Evolutionary conservation across 192 early-diverging fungal species (phyloP), one percentile per base, ranked within the genome.

Genomic region (Coemansia sp.): DNA sequence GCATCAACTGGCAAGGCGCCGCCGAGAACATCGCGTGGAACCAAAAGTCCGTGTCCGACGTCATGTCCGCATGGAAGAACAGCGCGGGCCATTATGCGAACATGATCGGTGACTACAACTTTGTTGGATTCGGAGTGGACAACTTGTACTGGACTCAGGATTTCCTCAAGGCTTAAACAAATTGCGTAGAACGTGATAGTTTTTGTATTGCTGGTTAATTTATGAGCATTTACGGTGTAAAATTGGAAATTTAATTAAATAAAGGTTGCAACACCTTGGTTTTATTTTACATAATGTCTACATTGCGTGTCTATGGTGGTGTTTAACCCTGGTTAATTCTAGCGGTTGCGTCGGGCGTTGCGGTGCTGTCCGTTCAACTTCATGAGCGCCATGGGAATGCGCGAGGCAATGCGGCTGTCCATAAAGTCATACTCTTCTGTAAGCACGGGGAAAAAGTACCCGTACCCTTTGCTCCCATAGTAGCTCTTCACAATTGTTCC

Each of bases 11-110:
- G 69, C 59, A 50, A 5, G 68, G 41, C 27, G 72, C 70, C 5
- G 82, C 74, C 12, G 84, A 85, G 68, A 85, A 85, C 64, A 68
- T 85, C 23, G 84, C 84, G 17, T 65, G 60, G 60, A 80, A 80
- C 35, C 68, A 69, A 64, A 37, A 59, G 45, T 61, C 71, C 2
- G 49, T 68, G 19, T 67, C 62, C 12, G 56, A 67, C 38, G 84
- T 75, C 11, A 75, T 82, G 75, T 11, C 77, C 37, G 65, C 55
- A 21, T 71, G 64, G 64, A 75, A 85, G 69, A 61, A 77, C 49
- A 84, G 82, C 67, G 49, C 80, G 10, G 71, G 77, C 7, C 85
- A 86, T 50, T 65, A 73, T 11, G 83, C 69, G 26, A 86, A 86
- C 68, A 83, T 86, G 60, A 26, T 83, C 19, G 68, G 67, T 50